phyloP scores from a whole-genome alignment of 116 monocot genomes.

The Phalaenopsis hybrid region DNA sequence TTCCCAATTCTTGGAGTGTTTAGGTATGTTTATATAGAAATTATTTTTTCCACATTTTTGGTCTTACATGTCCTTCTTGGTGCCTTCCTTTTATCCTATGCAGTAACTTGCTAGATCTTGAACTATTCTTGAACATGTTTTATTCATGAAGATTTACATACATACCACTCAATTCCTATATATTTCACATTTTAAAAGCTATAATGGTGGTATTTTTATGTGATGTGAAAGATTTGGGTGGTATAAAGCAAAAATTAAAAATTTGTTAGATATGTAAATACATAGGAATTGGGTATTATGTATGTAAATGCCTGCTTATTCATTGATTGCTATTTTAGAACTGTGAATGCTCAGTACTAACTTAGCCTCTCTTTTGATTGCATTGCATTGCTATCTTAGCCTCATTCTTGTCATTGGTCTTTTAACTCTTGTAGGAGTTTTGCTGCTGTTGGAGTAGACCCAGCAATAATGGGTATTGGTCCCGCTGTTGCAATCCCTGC shows the following conservation, averaged over 20 bases:
- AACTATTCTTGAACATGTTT: neutral
- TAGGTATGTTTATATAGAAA: constrained; percentile 35
- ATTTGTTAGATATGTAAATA: no score
- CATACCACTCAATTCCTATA: no score
- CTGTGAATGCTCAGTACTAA: neutral
- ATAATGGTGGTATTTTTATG: no score
- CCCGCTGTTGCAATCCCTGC: constrained; percentile 95
- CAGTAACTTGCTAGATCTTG: neutral
- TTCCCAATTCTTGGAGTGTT: constrained; percentile 89
- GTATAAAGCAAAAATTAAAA: no score
- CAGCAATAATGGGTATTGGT: constrained; percentile 85
- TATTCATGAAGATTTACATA: no score
- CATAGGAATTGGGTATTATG: no score
- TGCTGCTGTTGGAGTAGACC: constrained; percentile 92
- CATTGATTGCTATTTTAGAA: neutral
- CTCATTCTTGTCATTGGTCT: neutral
- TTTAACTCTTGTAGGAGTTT: constrained; percentile 58
- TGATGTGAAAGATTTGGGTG: no score
- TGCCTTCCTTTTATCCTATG: neutral
- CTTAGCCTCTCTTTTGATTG: neutral
- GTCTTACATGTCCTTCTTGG: neutral
- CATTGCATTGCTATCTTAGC: neutral
- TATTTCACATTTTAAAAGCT: no score
- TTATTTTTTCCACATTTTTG: neutral
- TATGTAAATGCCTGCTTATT: no score